Evolutionary conservation across 1,284 basidiomycete species (phyloP), one percentile per base, ranked within the genome.

Genomic region (Cystobasidium slooffiae): DNA sequence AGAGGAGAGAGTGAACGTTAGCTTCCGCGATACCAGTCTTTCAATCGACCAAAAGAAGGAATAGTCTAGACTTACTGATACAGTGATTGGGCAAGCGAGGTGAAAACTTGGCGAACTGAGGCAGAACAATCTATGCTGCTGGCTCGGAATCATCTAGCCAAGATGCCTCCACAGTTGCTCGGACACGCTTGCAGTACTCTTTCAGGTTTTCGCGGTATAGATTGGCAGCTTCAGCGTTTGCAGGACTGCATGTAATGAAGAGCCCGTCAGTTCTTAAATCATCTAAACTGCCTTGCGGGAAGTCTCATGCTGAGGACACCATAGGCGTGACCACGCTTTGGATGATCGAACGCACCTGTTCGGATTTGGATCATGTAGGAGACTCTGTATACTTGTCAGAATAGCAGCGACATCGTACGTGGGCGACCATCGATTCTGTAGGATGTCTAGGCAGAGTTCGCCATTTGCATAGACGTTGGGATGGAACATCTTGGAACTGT

Each of bases 321-420:
- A 61, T 16, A 18, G 14, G 55, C 55, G 31, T 20, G 31, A 37
- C 55, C n/a, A 58, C 55, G 41, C 55, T 18, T 43, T 16, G 12
- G 31, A 47, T 44, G 41, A 47, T 74, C 65, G 41, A 1, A 81
- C 86, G 77, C 77, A 87, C 85, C 85, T 86, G 80, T 94, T 94
- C 0, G 96, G 95, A 83, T 99, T 99, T 10, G 96, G 96, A 83
- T 99, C 96, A 81, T 98, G 95, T 76, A 99, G 85, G 72, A 99
- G 84, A 83, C 91, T 93, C 83, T 98, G 96, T 77, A 99, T 95
- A 77, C 90, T 92, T 1, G 96, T 99, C 78, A 99, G 86, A 82
- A 98, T 98, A 20, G 96, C 96, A 8, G 95, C 94, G 56, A 99
- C 96, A 81, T 99, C 96, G 83, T 99, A 99, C 0, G 96, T 98